Conservation (phyloP, 2,329 filamentous ascomycete genomes). For the Nemania sp. region DNA sequence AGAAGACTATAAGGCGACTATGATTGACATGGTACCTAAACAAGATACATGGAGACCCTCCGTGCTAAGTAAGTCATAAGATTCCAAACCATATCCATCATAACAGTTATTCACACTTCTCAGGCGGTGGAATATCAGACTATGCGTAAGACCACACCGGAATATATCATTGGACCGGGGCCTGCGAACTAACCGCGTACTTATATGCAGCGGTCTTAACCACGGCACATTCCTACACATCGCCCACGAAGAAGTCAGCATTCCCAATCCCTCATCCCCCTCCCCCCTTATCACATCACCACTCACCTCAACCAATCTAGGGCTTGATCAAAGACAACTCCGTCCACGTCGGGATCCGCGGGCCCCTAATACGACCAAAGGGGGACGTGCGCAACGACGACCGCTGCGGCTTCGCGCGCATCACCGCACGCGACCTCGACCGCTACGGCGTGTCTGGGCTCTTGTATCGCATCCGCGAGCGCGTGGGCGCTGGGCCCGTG, state of each 20-base stretch:
- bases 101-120: slow-evolving; percentile 9
- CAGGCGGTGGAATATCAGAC: slow-evolving; percentile 60
- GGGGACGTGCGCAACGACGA: slow-evolving; percentile 59
- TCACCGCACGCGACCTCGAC: slow-evolving; percentile 70
- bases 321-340: slow-evolving; percentile 60
- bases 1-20: no score
- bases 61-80: slow-evolving; percentile 48
- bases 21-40: no score
- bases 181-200: background rate
- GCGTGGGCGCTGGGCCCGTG: slow-evolving; percentile 56
- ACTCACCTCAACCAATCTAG: slow-evolving; percentile 21
- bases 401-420: slow-evolving; percentile 60
- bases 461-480: slow-evolving; percentile 62
- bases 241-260: slow-evolving; percentile 57
- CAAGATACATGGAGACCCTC: slow-evolving; percentile 73
- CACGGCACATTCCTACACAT: slow-evolving; percentile 66
- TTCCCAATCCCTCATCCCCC: background rate
- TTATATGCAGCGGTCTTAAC: slow-evolving; percentile 50
- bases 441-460: slow-evolving; percentile 67
- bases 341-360: slow-evolving; percentile 65
- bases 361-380: slow-evolving; percentile 52
- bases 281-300: background rate
- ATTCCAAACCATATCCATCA: background rate
- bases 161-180: slow-evolving; percentile 9
- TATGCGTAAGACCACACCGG: slow-evolving; percentile 51